phyloP scores from a whole-genome alignment of 257 asterid genomes.

The Rauvolfia tetraphylla region DNA sequence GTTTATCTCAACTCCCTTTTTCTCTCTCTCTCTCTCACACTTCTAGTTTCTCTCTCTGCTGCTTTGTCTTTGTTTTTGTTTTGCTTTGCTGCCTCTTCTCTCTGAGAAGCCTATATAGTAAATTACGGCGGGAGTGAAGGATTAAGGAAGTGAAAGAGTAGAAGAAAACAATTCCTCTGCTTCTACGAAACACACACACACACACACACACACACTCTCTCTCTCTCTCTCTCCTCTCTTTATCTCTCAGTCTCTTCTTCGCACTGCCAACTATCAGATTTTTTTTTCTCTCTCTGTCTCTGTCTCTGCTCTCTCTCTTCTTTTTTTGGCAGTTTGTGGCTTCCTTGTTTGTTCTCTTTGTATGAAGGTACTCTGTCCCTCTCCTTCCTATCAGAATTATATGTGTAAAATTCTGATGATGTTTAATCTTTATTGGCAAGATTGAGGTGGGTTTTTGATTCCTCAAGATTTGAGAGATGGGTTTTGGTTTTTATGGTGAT shows the following conservation, averaged over 20 bases:
- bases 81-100: not conserved
- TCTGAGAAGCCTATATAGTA: slow-evolving; percentile 3
- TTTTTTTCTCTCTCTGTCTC: not conserved
- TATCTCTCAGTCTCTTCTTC: no score
- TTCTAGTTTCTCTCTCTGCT: slow-evolving; percentile 18
- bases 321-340: slow-evolving; percentile 14
- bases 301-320: slow-evolving; percentile 2
- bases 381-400: slow-evolving; percentile 1
- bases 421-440: slow-evolving; percentile 12
- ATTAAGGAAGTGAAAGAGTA: slow-evolving; percentile 70
- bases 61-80: slow-evolving; percentile 16
- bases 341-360: not conserved
- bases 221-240: slow-evolving; percentile 1
- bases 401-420: slow-evolving; percentile 7
- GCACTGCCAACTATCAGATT: slow-evolving; percentile 7
- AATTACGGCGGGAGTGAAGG: slow-evolving; percentile 68
- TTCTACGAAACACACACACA: slow-evolving; percentile 74
- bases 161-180: slow-evolving; percentile 77
- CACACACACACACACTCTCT: slow-evolving; percentile 11
- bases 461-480: slow-evolving; percentile 5
- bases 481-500: not conserved
- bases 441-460: slow-evolving; percentile 37
- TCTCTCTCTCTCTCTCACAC: slow-evolving; percentile 17
- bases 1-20: no score
- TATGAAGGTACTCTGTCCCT: slow-evolving; percentile 37